These are phyloP conservation scores for Rhynchospora breviuscula DNA, from an alignment of 176 grass and related monocot genomes.

Conservation along the genomic window DNA sequence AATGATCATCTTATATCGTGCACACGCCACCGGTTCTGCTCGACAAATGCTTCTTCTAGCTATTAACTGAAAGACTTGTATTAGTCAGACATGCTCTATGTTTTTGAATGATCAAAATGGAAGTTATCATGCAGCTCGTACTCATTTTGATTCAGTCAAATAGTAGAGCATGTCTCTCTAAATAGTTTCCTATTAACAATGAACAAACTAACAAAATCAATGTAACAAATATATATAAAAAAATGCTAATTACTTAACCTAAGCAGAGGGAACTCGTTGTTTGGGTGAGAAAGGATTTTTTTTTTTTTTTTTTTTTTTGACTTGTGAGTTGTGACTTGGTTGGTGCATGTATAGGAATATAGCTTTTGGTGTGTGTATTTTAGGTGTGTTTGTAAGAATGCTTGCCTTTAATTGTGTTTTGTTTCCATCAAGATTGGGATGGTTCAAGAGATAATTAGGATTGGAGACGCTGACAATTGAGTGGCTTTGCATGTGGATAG, in stretches of 20 bases:
- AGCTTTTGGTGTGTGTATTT: slow-evolving; percentile 1
- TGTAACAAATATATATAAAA: slow-evolving; percentile 12
- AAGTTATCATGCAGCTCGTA: neutral
- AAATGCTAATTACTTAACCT: slow-evolving; percentile 11
- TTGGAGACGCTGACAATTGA: neutral
- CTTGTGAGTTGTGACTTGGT: neutral
- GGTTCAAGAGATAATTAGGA: neutral
- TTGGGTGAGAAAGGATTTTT: neutral
- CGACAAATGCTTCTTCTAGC: slow-evolving; percentile 3
- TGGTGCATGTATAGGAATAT: neutral
- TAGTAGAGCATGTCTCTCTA: slow-evolving; percentile 3
- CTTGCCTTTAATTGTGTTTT: neutral
- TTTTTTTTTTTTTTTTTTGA: neutral
- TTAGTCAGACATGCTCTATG: neutral
- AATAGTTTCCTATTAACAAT: neutral
- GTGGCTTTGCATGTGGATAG: slow-evolving; percentile 18
- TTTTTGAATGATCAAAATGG: slow-evolving; percentile 1
- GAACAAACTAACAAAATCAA: neutral
- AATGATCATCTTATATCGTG: slow-evolving; percentile 98
- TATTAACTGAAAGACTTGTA: neutral
- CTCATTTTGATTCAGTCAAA: neutral
- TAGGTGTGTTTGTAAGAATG: neutral
- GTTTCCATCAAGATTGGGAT: slow-evolving; percentile 21
- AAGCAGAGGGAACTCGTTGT: neutral
- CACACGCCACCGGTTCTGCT: slow-evolving; percentile 69